Evolutionary conservation across 106 monocot genomes (phyloP).

Genomic region (Apostasia shenzhenica): DNA sequence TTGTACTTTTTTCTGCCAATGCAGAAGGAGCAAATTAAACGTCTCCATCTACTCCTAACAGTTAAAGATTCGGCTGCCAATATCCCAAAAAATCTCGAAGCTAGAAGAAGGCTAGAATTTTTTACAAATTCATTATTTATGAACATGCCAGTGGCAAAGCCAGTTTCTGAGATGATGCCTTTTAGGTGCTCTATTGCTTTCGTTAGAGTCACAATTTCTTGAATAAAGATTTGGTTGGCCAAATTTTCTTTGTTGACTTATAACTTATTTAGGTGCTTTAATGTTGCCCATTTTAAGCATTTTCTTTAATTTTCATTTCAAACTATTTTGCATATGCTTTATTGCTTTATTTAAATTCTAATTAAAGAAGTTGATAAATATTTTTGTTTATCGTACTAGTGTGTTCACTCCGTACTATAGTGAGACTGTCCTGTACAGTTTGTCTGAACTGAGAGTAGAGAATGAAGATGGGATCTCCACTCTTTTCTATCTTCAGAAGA

Average conservation of each 20-base stretch:
- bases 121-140: slow-evolving; percentile 97
- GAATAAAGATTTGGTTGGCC: no score
- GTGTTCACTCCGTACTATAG: slow-evolving; percentile 99
- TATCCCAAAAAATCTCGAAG: slow-evolving; percentile 95
- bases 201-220: neutral
- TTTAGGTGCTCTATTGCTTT: slow-evolving; percentile 46
- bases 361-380: neutral
- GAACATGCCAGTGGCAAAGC: slow-evolving; percentile 78
- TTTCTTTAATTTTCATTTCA: neutral
- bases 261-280: neutral
- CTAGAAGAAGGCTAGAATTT: slow-evolving; percentile 83
- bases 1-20: slow-evolving; percentile 2
- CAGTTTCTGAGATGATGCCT: slow-evolving; percentile 90
- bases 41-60: slow-evolving; percentile 81
- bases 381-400: slow-evolving; percentile 31
- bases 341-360: neutral
- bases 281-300: neutral
- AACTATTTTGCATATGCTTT: neutral
- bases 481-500: slow-evolving; percentile 98
- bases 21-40: slow-evolving; percentile 95
- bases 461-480: slow-evolving; percentile 98
- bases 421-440: slow-evolving; percentile 93
- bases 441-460: slow-evolving; percentile 56
- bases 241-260: neutral
- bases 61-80: slow-evolving; percentile 89